Base-by-base conservation (phyloP, 257 asterid species). In the Solanum commersonii region DNA sequence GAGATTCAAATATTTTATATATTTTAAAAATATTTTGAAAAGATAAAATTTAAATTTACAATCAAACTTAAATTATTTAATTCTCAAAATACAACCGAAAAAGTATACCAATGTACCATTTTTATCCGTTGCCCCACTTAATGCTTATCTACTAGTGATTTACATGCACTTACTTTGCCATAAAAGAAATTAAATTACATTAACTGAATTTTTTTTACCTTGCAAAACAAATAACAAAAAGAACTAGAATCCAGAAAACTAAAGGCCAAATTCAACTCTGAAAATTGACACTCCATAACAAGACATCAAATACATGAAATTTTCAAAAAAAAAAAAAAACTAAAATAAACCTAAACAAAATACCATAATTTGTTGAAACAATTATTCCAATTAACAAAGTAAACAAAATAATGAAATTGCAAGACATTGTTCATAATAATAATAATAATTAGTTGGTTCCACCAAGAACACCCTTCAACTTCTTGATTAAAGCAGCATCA, bases 391-490 rank as follows among this genome's bases (percentile, higher is more conserved):
- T n/a, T 29, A 25, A 79, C 10, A 40, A 38, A 6, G 5, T 12
- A 38, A 22, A 23, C 25, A 22, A 40, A 13, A 10, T 22, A 25
- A 67, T 11, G 2, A 13, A 27, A 5, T 3, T 10, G 5, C 7
- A 46, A 5, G 3, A 27, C 29, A 27, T 14, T 5, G 22, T 49
- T 49, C 8, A 15, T 49, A 14, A 18, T 42, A 42, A 42, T 42
- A 42, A 42, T 42, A 46, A 46, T 23, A 16, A 81, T 82, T 82
- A 82, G 71, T 67, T 87, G 65, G 89, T 90, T 74, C 93, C 94
- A 10, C 94, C 93, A 79, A 95, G 93, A 79, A 92, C 93, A 60
- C 87, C 87, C 93, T 94, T 95, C 18, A 95, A 94, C 83, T 87
- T 91, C 96, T 94, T 93, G 27, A 95, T 89, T 27, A 68, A 86